Percentiles rank a stretch among this genome's conserved stretches.
Conservation (phyloP, 768 basidiomycete genomes). For the Russula sp. region DNA sequence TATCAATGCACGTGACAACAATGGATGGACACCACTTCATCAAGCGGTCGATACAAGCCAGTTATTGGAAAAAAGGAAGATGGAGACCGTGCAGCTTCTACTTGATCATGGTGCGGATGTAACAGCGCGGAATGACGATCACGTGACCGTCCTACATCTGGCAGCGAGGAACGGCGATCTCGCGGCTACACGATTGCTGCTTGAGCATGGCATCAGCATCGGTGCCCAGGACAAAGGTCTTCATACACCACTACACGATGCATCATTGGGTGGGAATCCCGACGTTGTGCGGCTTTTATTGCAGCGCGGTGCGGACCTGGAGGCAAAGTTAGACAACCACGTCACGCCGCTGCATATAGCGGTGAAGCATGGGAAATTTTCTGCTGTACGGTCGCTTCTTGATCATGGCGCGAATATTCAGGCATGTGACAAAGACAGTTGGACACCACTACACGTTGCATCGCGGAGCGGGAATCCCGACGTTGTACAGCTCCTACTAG, state of each 20-base stretch:
- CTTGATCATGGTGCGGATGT: neutral
- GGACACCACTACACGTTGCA: neutral
- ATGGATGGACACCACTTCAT: neutral
- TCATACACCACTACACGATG: neutral
- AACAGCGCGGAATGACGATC: neutral
- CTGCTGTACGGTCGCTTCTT: neutral
- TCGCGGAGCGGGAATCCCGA: neutral
- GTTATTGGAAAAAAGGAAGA: neutral
- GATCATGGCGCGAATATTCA: neutral
- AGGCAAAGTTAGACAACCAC: rapidly evolving
- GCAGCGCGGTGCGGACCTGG: neutral
- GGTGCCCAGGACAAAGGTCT: rapidly evolving
- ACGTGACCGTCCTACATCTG: neutral
- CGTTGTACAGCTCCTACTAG: neutral
- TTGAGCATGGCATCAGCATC: neutral
- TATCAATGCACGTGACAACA: neutral
- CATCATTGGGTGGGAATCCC: neutral
- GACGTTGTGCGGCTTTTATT: neutral
- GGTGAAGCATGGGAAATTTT: rapidly evolving
- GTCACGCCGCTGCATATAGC: neutral
- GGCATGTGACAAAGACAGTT: neutral
- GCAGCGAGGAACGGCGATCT: neutral
- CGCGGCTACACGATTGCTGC: neutral
- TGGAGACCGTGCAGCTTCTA: neutral
- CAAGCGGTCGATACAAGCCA: neutral